Base-by-base conservation (phyloP, 2,329 filamentous ascomycete species). In the Xylaria sp. region DNA sequence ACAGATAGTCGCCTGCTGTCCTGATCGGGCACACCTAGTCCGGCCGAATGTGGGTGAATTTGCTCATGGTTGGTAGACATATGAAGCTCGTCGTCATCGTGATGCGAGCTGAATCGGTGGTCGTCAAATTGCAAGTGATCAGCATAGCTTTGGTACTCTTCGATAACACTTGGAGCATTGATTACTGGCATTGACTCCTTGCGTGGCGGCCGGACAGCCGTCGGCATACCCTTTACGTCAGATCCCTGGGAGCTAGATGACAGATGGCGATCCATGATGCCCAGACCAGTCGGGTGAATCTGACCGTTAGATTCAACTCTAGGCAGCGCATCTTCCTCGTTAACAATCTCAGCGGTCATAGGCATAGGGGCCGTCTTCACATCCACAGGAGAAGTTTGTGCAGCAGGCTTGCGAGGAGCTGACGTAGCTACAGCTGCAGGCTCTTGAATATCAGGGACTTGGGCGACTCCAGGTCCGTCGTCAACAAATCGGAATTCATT, bases 1-100 rank as follows among this genome's bases (percentile, higher is more conserved):
- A 91, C 87, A 0, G 90, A 92, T n/a, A 91, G 79, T 66, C 90
- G 85, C 70, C 86, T 86, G 75, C 82, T 84, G 67, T 88, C 82
- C 69, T 85, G 82, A 18, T 83, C 82, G 1, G 89, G 89, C 56
- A 90, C 85, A 60, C 83, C 85, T 7, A 91, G 82, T 41, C 79
- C 79, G 69, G 78, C 75, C 56, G 78, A 75, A 46, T 75, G 75
- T 25, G 77, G 74, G 66, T 75, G 71, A 33, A 74, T 72, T 3
- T 75, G 68, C 20, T 78, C 76, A 25, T 70, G 72, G 62, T 64
- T 68, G 68, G 36, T 63, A 70, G 64, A 59, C 69, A 71, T 72
- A 31, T 71, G 71, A 57, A 71, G 68, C 36, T 73, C 69, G 61
- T 78, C 78, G 56, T 78, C 80, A 51, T 80, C 75, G 62, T 79